Evolutionary conservation across 768 basidiomycete genomes (phyloP).

Genomic region (Russula dissimulans): DNA sequence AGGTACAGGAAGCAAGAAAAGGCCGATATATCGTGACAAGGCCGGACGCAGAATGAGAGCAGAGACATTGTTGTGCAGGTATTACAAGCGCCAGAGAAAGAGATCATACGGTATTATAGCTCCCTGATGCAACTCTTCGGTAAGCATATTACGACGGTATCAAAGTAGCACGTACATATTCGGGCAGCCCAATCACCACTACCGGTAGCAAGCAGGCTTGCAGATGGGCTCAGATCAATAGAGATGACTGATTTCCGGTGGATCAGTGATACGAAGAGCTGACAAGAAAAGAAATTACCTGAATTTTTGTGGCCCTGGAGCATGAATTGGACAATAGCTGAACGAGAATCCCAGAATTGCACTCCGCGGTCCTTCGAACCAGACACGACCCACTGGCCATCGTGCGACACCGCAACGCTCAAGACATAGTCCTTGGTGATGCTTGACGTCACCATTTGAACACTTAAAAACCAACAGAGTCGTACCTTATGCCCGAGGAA

Average conservation of each 20-base stretch:
- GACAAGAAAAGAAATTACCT: slow-evolving; percentile 27
- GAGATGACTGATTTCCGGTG: slow-evolving; percentile 46
- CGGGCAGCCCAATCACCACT: slow-evolving; percentile 65
- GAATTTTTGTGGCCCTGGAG: slow-evolving; percentile 75
- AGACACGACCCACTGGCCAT: slow-evolving; percentile 91
- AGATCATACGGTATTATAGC: slow-evolving; percentile 20
- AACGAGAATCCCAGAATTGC: slow-evolving; percentile 83
- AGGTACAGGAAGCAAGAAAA: slow-evolving; percentile 14
- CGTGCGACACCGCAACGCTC: slow-evolving; percentile 75
- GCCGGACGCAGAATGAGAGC: slow-evolving; percentile 5
- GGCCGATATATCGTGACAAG: slow-evolving; percentile 1
- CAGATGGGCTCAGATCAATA: slow-evolving; percentile 56
- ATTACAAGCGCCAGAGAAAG: neutral
- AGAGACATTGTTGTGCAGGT: slow-evolving; percentile 5
- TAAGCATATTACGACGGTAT: neutral
- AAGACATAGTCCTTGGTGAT: slow-evolving; percentile 55
- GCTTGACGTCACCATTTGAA: neutral
- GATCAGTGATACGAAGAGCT: neutral
- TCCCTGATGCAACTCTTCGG: slow-evolving; percentile 18
- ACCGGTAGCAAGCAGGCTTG: slow-evolving; percentile 56
- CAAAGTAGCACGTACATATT: slow-evolving; percentile 42
- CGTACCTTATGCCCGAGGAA: slow-evolving; percentile 81
- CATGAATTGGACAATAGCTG: slow-evolving; percentile 82
- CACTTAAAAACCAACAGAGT: neutral
- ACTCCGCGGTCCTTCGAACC: slow-evolving; percentile 95